Base-by-base conservation (phyloP, 768 basidiomycete species). In the Kwoniella shandongensis region DNA sequence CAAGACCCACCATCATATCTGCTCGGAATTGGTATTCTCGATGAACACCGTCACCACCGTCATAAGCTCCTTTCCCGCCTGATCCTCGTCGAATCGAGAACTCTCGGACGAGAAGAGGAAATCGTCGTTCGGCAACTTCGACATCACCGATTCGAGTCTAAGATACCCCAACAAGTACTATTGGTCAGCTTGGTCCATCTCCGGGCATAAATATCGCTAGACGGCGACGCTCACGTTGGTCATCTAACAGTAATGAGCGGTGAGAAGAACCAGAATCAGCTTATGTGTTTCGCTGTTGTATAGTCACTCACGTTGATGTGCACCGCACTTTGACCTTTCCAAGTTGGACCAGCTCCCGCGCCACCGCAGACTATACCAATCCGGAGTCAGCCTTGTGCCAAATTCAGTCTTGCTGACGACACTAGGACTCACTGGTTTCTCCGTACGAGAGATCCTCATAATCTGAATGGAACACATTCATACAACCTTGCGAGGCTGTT, bases 101-200 rank as follows among this genome's bases (percentile, higher is more conserved):
- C 38, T 62, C 50, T 17, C 57, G 48, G 40, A 70, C 51, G 54
- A 70, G 53, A 1, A 70, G 48, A 1, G 68, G 68, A 35, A 63
- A 65, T 3, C 53, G 20, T 12, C 57, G 46, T 36, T 70, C 68
- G 4, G 63, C 57, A 13, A 67, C 58, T 44, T 70, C 68, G 1
- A 63, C 62, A 35, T 70, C 68, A 2, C 65, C 65, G 35, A 66
- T 66, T 7, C 59, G 59, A 20, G 65, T 66, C 32, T 32, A n/a
- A n/a, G 32, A 13, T 32, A 32, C 6, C 32, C 7, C 7, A 6
- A 32, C 32, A 32, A 32, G 32, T n/a, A n/a, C n/a, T n/a, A 41
- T 62, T n/a, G 13, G 38, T 38, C 35, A 47, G 7, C n/a, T 38
- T 44, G 10, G 11, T 10, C 27, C 13, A 23, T 32, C 13, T 32